Evolutionary conservation across 2,329 filamentous ascomycete genomes (phyloP).

Genomic region (Beauveria rudraprayagi): DNA sequence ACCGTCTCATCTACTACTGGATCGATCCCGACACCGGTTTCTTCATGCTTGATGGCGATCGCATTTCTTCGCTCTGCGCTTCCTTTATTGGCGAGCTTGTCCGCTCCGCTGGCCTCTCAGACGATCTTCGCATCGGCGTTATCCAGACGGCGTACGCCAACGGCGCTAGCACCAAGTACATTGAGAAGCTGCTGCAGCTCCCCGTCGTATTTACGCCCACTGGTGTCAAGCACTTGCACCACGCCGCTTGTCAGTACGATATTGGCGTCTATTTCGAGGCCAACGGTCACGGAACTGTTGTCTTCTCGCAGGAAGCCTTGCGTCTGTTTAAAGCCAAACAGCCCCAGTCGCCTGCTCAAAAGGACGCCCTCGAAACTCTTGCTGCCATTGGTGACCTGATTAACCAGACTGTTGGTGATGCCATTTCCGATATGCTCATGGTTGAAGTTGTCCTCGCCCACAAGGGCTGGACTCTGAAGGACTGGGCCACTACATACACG

Average conservation of each 20-base stretch:
- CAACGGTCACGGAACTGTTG: conserved; percentile 92
- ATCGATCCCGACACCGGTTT: conserved; percentile 74
- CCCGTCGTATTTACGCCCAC: conserved; percentile 91
- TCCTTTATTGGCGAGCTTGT: conserved; percentile 89
- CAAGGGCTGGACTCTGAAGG: conserved; percentile 81
- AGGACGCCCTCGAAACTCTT: conserved; percentile 79
- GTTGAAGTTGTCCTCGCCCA: conserved; percentile 94
- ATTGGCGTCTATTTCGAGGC: conserved; percentile 98
- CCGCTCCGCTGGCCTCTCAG: conserved; percentile 66
- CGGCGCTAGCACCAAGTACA: conserved; percentile 86
- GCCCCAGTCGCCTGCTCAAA: conserved; percentile 85
- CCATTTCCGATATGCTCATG: conserved; percentile 89
- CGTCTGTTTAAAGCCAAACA: conserved; percentile 69
- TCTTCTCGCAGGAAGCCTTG: conserved; percentile 81
- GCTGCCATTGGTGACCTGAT: conserved; percentile 80
- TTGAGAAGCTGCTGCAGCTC: conserved; percentile 78
- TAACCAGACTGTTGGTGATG: conserved; percentile 97
- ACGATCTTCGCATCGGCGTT: conserved; percentile 82
- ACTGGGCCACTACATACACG: conserved; percentile 89
- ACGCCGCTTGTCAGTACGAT: conserved; percentile 91
- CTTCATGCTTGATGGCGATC: conserved; percentile 89
- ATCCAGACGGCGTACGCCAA: conserved; percentile 98
- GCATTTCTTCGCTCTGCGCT: conserved; percentile 88
- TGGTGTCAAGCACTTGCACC: conserved; percentile 95
- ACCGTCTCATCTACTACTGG: conserved; percentile 94